Percentiles rank a stretch among this genome's conserved stretches.
These are phyloP conservation scores for Pezicula carpinea DNA, from an alignment of 2,329 filamentous ascomycete genomes.

Conservation along the genomic window DNA sequence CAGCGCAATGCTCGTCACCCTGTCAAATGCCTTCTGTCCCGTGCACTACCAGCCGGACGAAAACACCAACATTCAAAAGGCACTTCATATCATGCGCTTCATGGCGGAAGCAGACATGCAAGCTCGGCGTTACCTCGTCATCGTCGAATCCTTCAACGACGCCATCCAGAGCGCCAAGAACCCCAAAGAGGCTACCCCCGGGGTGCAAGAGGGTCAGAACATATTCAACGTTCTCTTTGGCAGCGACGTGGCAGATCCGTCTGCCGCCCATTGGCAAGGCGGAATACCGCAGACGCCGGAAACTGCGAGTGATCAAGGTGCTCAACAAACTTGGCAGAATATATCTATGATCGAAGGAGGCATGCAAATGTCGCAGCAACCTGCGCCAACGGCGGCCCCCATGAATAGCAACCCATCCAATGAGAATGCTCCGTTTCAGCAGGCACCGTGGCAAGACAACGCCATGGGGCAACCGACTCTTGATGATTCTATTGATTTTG, in stretches of 20 bases:
- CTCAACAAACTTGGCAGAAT: background rate
- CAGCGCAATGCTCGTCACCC: constrained; percentile 44
- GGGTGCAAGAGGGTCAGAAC: background rate
- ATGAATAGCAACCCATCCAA: no score
- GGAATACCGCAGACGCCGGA: background rate
- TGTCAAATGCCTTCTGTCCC: constrained; percentile 49
- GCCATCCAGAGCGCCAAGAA: constrained; percentile 1
- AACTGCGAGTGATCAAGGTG: background rate
- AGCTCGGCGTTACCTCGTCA: constrained; percentile 27
- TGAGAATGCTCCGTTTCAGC: no score
- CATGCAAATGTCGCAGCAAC: no score
- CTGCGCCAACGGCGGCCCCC: no score
- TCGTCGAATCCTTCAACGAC: constrained; percentile 2
- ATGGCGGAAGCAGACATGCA: constrained; percentile 43
- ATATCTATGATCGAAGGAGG: background rate
- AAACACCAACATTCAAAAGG: constrained; percentile 32
- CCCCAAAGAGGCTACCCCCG: background rate
- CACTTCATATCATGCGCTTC: constrained; percentile 40
- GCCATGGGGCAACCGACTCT: background rate
- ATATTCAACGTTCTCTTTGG: constrained; percentile 8
- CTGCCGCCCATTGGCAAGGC: background rate
- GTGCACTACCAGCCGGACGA: constrained; percentile 42
- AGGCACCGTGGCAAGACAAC: no score
- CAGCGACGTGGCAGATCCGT: background rate
- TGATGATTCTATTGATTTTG: constrained; percentile 6